Percentiles rank a stretch among this genome's conserved stretches.
phyloP scores from a whole-genome alignment of 257 asterid species.

The Perilla frutescens region DNA sequence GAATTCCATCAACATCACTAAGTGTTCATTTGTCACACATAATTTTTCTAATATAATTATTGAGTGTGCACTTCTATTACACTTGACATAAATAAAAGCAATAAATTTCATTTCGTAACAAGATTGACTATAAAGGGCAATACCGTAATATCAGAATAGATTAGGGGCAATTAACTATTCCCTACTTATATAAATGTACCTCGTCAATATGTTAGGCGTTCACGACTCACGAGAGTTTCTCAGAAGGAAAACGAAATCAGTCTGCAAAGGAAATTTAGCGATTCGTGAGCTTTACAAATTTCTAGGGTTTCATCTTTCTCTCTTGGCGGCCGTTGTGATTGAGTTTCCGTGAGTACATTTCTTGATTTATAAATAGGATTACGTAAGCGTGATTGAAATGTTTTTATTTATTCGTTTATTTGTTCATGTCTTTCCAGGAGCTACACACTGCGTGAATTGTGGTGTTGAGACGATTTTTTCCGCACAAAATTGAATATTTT shows the following conservation, averaged over 20 bases:
- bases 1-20: too few species aligned
- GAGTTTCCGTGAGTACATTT: conserved; percentile 17
- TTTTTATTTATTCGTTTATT: conserved; percentile 5
- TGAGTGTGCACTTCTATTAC: too few species aligned
- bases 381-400: background rate
- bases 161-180: conserved; percentile 25
- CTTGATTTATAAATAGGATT: background rate
- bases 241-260: background rate
- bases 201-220: background rate
- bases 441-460: conserved; percentile 27
- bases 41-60: too few species aligned
- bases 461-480: conserved; percentile 1
- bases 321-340: conserved; percentile 24
- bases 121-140: conserved; percentile 18
- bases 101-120: background rate
- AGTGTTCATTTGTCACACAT: too few species aligned
- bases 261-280: background rate
- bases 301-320: conserved; percentile 37
- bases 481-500: background rate
- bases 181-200: conserved; percentile 10
- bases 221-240: background rate
- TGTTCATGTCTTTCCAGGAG: conserved; percentile 33
- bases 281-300: background rate
- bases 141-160: conserved; percentile 35
- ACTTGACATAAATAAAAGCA: background rate